Base-by-base conservation (phyloP, 768 basidiomycete genomes). In the Suillus tomentosus region DNA sequence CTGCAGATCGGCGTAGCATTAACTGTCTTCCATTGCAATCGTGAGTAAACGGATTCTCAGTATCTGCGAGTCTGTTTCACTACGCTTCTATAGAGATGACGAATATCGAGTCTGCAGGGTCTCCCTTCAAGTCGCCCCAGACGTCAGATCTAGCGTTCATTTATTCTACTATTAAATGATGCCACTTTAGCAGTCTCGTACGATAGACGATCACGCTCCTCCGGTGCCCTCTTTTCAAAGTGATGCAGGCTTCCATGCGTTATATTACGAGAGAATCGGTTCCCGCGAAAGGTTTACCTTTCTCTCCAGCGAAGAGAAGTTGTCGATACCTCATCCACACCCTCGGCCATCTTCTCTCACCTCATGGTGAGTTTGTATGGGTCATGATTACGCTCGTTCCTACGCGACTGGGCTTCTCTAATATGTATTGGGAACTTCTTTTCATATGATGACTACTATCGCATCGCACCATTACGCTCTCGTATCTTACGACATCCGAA, bases 261-360 rank as follows among this genome's bases (percentile, higher is more conserved):
- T 17, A 27, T 57, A 27, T 24, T 57, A 57, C 22, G 24, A 27
- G 39, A 42, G 17, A 2, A 42, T 42, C 19, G 6, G 39, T 42
- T 58, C 57, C 56, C 40, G 42, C 40, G 57, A 58, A 42, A 58
- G 57, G 40, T 58, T 42, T 42, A 34, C 24, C 22, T 58, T 58
- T 57, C 56, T 57, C 24, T 57, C 27, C 24, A 19, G 24, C 40
- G 40, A 42, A 31, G 40, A 42, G 39, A 58, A 58, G 57, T 19
- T 24, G 40, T 15, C 36, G 22, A 57, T 57, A 57, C 24, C 22
- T 57, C 39, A 27, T 6, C 39, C 40, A 42, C 17, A 36, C 36
- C 36, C 36, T 58, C 14, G 15, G 56, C 27, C 40, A 42, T 19
- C 57, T 40, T 58, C 57, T 42, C 37, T 42, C 57, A n/a, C 40